phyloP scores from a whole-genome alignment of 2,329 filamentous ascomycete genomes.

The Ceratocystis variospora region DNA sequence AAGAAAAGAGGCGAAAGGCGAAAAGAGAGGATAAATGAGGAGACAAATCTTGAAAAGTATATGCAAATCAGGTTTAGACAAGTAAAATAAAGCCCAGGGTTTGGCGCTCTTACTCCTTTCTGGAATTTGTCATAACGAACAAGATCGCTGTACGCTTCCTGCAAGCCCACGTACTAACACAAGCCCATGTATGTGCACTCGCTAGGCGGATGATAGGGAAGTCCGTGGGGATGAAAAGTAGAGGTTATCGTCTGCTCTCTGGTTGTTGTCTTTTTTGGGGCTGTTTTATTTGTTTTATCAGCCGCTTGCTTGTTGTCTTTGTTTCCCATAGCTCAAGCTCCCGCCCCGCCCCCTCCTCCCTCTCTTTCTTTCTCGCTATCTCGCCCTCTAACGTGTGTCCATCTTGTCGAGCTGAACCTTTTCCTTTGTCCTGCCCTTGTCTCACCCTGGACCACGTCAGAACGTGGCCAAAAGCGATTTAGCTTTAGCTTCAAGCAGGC shows the following conservation, averaged over 20 bases:
- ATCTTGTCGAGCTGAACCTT: neutral
- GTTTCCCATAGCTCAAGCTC: neutral
- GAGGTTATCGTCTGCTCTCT: too few relatives aligned
- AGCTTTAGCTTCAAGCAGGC: neutral
- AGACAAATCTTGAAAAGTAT: neutral
- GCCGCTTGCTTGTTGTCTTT: neutral
- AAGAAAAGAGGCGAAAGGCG: neutral
- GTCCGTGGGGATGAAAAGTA: too few relatives aligned
- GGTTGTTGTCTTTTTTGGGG: too few relatives aligned
- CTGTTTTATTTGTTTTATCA: neutral
- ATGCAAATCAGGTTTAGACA: neutral
- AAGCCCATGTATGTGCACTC: neutral
- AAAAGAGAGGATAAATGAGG: neutral
- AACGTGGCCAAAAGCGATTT: neutral
- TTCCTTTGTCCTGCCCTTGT: neutral
- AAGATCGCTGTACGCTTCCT: neutral
- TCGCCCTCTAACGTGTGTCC: neutral
- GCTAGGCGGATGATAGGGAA: too few relatives aligned
- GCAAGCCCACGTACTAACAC: neutral
- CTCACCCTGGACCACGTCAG: neutral
- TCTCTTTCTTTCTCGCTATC: neutral
- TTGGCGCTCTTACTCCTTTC: neutral
- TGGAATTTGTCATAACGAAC: conserved; percentile 5
- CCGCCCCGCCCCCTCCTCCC: neutral
- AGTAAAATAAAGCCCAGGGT: neutral